Evolutionary conservation across 2,329 filamentous ascomycete genomes (phyloP), one percentile per base, ranked within the genome.

Genomic region (Paraphaeosphaeria sporulosa): DNA sequence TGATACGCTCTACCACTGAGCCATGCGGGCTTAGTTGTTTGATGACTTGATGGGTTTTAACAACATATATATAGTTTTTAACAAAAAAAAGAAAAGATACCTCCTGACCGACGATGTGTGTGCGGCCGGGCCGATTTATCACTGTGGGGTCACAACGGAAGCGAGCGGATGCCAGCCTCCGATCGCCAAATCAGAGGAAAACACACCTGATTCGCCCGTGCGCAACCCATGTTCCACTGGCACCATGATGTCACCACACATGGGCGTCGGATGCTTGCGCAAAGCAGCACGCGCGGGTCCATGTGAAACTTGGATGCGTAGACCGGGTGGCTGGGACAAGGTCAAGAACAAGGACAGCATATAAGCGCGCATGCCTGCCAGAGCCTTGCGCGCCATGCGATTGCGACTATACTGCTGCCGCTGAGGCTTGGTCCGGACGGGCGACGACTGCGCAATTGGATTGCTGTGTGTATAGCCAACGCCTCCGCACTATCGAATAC

Each of bases 11-110:
- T n/a, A n/a, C 72, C 72, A 75, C 72, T 74, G 68, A 74, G 72
- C 72, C 69, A 74, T 65, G 70, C 69, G 68, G 70, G 72, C 72
- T 47, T 32, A 9, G 15, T 42, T 21, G 54, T 55, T 48, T 19
- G 12, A 34, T 38, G 40, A 50, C n/a, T n/a, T n/a, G n/a, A n/a
- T n/a, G n/a, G n/a, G n/a, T n/a, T n/a, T n/a, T n/a, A n/a, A n/a
- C n/a, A n/a, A n/a, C n/a, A 43, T 42, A 43, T 54, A 34, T 53
- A 38, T 36, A 19, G n/a, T n/a, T n/a, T n/a, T n/a, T n/a, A n/a
- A n/a, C n/a, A n/a, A n/a, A n/a, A n/a, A n/a, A n/a, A n/a, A n/a
- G n/a, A n/a, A n/a, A n/a, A n/a, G n/a, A n/a, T n/a, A n/a, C n/a
- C n/a, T n/a, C n/a, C n/a, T n/a, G n/a, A n/a, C n/a, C n/a, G n/a